Percentiles rank a stretch among this genome's conserved stretches.
Evolutionary conservation across 2,329 filamentous ascomycete genomes (phyloP).

Genomic region (Teratosphaeria viscida): DNA sequence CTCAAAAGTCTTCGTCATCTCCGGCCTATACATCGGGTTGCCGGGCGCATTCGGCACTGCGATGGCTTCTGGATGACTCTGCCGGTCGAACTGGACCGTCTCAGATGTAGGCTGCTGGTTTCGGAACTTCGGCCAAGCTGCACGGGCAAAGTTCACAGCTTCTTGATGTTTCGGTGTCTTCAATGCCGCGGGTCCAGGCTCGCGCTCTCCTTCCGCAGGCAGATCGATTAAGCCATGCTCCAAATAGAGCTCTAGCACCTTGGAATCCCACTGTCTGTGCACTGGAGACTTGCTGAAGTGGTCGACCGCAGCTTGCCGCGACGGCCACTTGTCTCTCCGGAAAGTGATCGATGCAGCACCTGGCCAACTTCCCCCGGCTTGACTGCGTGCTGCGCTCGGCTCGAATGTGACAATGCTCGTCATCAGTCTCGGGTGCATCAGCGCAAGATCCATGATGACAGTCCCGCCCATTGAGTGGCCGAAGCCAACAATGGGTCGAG

Average conservation of each 20-base stretch:
- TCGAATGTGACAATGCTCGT: slow-evolving; percentile 66
- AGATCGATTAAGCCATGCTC: slow-evolving; percentile 57
- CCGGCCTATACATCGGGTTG: slow-evolving; percentile 45
- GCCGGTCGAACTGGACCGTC: background rate
- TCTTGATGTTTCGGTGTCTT: slow-evolving; percentile 75
- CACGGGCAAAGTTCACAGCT: slow-evolving; percentile 53
- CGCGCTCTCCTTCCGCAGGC: slow-evolving; percentile 50
- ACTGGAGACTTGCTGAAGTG: slow-evolving; percentile 23
- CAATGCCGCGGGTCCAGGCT: slow-evolving; percentile 47
- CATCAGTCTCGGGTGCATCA: slow-evolving; percentile 69
- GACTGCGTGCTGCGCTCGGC: slow-evolving; percentile 53
- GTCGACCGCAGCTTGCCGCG: slow-evolving; percentile 49
- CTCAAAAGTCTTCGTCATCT: slow-evolving; percentile 44
- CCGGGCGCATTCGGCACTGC: slow-evolving; percentile 4
- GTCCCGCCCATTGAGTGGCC: slow-evolving; percentile 77
- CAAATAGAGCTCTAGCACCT: slow-evolving; percentile 62
- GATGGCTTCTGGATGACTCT: background rate
- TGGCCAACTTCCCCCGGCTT: background rate
- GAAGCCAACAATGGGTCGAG: slow-evolving; percentile 68
- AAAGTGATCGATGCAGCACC: slow-evolving; percentile 28
- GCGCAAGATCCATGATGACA: slow-evolving; percentile 47
- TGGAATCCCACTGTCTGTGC: slow-evolving; percentile 62
- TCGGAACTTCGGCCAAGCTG: background rate
- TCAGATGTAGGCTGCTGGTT: background rate
- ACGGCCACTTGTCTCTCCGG: slow-evolving; percentile 72